Evolutionary conservation across 306 rosid genomes (phyloP).

Genomic region (Glycine latifolia): DNA sequence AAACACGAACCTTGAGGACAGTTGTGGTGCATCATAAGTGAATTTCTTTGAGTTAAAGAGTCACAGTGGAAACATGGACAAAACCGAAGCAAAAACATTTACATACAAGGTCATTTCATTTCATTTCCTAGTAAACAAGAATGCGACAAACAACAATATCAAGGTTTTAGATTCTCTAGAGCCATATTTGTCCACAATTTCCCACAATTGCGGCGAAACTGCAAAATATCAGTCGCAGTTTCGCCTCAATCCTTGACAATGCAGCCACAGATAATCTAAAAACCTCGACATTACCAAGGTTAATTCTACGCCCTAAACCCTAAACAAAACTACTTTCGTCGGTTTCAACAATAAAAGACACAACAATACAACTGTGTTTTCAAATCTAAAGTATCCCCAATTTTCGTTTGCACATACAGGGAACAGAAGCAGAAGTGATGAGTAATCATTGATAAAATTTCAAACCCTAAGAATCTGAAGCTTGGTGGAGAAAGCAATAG

Average conservation of each 20-base stretch:
- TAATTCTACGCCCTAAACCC: neutral
- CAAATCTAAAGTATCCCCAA: slow-evolving; percentile 22
- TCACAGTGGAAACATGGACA: too few species aligned
- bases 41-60: too few species aligned
- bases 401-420: neutral
- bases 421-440: neutral
- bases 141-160: neutral
- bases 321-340: slow-evolving; percentile 5
- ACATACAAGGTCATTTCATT: neutral
- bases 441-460: neutral
- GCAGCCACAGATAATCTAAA: too few species aligned
- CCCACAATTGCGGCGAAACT: neutral
- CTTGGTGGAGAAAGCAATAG: slow-evolving; percentile 91
- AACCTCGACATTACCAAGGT: neutral
- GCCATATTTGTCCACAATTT: neutral
- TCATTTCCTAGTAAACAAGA: slow-evolving; percentile 27
- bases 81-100: too few species aligned
- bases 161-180: neutral
- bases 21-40: too few species aligned
- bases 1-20: too few species aligned
- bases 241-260: too few species aligned
- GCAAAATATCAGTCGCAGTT: too few species aligned
- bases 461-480: slow-evolving; percentile 98
- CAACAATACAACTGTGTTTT: neutral
- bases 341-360: neutral